Base-by-base conservation (phyloP, 2,329 filamentous ascomycete genomes). In the Albifimbria verrucaria region DNA sequence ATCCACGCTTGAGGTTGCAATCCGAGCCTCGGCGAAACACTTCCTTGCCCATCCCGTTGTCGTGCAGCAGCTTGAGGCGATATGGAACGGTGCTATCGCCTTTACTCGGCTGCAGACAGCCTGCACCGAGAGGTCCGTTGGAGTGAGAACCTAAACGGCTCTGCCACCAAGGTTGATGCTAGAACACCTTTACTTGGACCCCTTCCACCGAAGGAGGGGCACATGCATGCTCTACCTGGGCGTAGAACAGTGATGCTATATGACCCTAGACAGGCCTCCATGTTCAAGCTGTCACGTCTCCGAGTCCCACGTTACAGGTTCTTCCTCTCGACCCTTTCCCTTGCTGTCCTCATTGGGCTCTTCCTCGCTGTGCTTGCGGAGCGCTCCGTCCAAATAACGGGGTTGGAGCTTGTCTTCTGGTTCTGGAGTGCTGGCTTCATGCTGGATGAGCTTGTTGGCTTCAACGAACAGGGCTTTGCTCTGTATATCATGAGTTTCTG, bases 401-500 rank as follows among this genome's bases (percentile, higher is more conserved):
- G 83, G 0, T 75, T 97, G 10, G 93, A 97, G 68, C 77, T 97
- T 17, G 69, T 96, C 12, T 97, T 97, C 72, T 97, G 93, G 93
- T 90, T 97, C 69, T 97, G 93, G 92, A 96, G 91, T 66, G 90
- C 91, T 23, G 93, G 93, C 1, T 97, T 95, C 70, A 96, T 97
- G 91, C 83, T 97, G 26, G 93, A 97, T 64, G 93, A 97, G 71
- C 82, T 97, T 21, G 92, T 97, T 18, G 92, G 92, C 11, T 97
- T 97, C 77, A 96, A 92, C 60, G 93, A 97, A 69, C 92, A 97
- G 71, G 93, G 93, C 3, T 97, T 97, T 68, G 92, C 92, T 36
- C 82, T 97, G 25, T 97, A 97, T 72, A 90, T 97, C 64, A 93
- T 97, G 86, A 96, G 91, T 68, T 94, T 97, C 69, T 97, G 93